Evolutionary conservation across 495 filamentous ascomycete genomes (phyloP), one percentile per base, ranked within the genome.

Genomic region (Talaromyces nanjingensis): DNA sequence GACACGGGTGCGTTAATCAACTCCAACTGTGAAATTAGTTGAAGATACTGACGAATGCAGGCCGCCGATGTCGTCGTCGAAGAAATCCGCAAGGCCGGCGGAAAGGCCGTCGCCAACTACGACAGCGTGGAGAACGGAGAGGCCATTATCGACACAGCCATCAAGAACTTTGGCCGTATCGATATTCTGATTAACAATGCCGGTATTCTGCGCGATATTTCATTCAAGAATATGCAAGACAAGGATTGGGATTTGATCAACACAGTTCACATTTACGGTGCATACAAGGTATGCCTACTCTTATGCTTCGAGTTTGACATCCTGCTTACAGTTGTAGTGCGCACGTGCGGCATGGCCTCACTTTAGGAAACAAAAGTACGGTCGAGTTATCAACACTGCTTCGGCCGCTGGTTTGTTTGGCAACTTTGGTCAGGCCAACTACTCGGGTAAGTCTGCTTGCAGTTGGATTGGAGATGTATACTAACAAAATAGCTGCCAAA

Each of bases 171-270:
- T 70, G 96, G 94, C 67, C 89, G 93, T 66, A 86, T 98, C 73
- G 94, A 98, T 77, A 81, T 98, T 56, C 87, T 98, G 66, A 86
- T 98, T 76, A 98, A 98, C 84, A 98, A 98, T 73, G 94, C 94
- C 64, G 94, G 94, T 72, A 98, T 98, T 71, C 84, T 98, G 62
- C 89, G 94, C 64, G 94, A 98, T 81, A 73, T 98, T 71, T 92
- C 89, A 81, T 98, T 98, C 80, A 96, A 96, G 86, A 98, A 98
- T 78, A 97, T 98, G 91, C 92, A 88, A 73, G 93, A 98, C 73
- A 74, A 86, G 73, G 96, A 98, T 75, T 98, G 96, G 94, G 96
- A 98, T 72, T 77, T 98, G 65, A 87, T 97, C 72, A 88, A 93
- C 73, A 87, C 85, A 73, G 94, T 98, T 54, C 94, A 98, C 77